Conservation (phyloP, 169 alveolate genomes). For the Eimeria falciformis region DNA sequence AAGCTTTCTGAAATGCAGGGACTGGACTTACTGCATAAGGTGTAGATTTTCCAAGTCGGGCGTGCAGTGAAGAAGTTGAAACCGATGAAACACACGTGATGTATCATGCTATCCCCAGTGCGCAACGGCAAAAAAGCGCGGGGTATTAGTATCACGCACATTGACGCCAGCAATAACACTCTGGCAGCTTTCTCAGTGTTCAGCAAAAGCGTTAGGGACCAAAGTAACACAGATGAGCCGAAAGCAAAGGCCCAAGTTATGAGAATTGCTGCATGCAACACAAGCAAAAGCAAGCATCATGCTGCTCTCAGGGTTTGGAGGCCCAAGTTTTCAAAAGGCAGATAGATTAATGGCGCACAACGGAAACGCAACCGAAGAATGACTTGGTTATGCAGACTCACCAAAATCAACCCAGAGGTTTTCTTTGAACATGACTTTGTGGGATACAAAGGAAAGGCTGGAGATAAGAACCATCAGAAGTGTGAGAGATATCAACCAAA, state of each 20-base stretch:
- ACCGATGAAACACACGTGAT: constrained; percentile 60
- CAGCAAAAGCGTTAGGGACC: constrained; percentile 48
- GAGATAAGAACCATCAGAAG: constrained; percentile 61
- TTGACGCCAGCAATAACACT: constrained; percentile 9
- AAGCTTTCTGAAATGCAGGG: not conserved
- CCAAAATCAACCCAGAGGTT: constrained; percentile 53
- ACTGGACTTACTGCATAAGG: constrained; percentile 35
- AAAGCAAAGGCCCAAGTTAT: constrained; percentile 44
- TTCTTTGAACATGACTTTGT: not conserved
- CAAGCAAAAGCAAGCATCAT: no score
- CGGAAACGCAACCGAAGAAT: no score
- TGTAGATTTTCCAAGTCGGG: constrained; percentile 24
- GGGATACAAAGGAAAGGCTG: constrained; percentile 48
- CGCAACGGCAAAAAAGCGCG: constrained; percentile 53
- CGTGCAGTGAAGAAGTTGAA: constrained; percentile 46
- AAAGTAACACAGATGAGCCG: constrained; percentile 53
- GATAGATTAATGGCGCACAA: no score
- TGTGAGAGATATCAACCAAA: constrained; percentile 53
- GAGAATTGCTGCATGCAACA: constrained; percentile 50
- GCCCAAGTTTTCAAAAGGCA: no score
- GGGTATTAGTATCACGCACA: constrained; percentile 38
- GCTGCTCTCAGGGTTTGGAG: no score
- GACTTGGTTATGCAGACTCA: not conserved
- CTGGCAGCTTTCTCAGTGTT: constrained; percentile 41
- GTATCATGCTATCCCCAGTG: constrained; percentile 9